phyloP scores from a whole-genome alignment of 2,329 filamentous ascomycete genomes.

The Cytospora piceae region DNA sequence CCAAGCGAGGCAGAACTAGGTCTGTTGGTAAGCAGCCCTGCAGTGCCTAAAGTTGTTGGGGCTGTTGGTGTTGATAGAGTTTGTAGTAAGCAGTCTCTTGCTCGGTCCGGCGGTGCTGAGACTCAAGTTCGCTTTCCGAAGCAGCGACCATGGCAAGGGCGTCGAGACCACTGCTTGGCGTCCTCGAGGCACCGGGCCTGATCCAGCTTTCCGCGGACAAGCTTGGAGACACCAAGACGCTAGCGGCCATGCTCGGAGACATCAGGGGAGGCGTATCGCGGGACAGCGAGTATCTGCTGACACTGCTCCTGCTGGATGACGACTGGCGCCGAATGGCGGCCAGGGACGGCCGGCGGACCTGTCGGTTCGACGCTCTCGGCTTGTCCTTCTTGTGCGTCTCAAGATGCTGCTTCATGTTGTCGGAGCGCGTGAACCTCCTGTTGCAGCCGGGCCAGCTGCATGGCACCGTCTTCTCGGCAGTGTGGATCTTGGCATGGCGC shows the following conservation, averaged over 20 bases:
- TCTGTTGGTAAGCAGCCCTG: not conserved
- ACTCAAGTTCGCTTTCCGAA: conserved; percentile 15
- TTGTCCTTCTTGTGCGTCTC: conserved; percentile 74
- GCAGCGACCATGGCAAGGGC: conserved; percentile 59
- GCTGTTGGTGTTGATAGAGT: conserved; percentile 26
- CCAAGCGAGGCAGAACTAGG: not conserved
- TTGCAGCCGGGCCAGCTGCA: conserved; percentile 62
- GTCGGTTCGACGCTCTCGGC: conserved; percentile 46
- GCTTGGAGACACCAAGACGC: conserved; percentile 53
- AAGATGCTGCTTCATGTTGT: conserved; percentile 88
- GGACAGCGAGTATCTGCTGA: conserved; percentile 30
- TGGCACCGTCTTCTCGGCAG: conserved; percentile 75
- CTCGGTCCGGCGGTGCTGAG: conserved; percentile 44
- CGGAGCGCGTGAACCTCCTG: conserved; percentile 79
- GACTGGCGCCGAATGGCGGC: conserved; percentile 33
- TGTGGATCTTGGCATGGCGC: conserved; percentile 83
- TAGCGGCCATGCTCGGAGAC: conserved; percentile 41
- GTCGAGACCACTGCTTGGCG: conserved; percentile 58
- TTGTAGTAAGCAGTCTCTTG: conserved; percentile 41
- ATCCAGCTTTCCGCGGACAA: conserved; percentile 50
- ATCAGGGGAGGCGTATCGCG: conserved; percentile 40
- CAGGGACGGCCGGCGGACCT: conserved; percentile 34
- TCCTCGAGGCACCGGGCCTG: conserved; percentile 46
- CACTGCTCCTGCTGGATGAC: conserved; percentile 35
- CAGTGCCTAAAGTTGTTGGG: not conserved